These are phyloP conservation scores for Hymenoscyphus infarciens DNA, from an alignment of 2,329 filamentous ascomycete genomes.

Conservation along the genomic window DNA sequence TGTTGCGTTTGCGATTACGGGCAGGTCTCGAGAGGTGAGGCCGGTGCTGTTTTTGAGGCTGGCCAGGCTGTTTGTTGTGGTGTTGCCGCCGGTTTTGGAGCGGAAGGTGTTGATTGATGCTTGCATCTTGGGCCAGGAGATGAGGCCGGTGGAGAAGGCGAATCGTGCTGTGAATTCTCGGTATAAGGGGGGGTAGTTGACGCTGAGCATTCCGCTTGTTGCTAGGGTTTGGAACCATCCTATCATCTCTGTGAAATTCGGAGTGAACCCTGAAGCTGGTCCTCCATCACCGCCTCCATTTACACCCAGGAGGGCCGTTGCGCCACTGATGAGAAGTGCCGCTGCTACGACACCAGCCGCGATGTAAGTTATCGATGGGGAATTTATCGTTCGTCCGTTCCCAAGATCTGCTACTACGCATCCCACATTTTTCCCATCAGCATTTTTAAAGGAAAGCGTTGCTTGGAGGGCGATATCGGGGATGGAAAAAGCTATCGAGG, in stretches of 20 bases:
- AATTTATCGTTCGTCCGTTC: constrained; percentile 79
- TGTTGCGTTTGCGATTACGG: constrained; percentile 35
- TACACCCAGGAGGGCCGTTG: constrained; percentile 58
- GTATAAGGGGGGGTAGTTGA: constrained; percentile 50
- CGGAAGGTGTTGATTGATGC: too few species aligned
- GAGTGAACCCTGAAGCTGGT: constrained; percentile 53
- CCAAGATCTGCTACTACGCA: constrained; percentile 79
- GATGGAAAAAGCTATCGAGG: constrained; percentile 81
- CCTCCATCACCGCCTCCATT: constrained; percentile 53
- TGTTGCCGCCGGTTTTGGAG: too few species aligned
- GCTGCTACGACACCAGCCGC: constrained; percentile 83
- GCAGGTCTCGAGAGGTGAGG: constrained; percentile 10
- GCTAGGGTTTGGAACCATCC: constrained; percentile 92
- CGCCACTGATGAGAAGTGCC: constrained; percentile 70
- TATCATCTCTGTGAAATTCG: constrained; percentile 79
- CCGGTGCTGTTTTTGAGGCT: constrained; percentile 53
- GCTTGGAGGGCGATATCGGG: constrained; percentile 87
- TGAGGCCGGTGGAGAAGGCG: too few species aligned
- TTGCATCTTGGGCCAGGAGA: too few species aligned
- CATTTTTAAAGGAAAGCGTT: constrained; percentile 67
- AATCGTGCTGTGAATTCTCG: too few species aligned
- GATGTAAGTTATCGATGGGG: constrained; percentile 75
- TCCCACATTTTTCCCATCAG: constrained; percentile 63
- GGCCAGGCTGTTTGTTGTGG: constrained; percentile 38
- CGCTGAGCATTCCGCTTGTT: constrained; percentile 92